Conservation (phyloP, 1,284 basidiomycete species). For the Moesziomyces antarcticus region DNA sequence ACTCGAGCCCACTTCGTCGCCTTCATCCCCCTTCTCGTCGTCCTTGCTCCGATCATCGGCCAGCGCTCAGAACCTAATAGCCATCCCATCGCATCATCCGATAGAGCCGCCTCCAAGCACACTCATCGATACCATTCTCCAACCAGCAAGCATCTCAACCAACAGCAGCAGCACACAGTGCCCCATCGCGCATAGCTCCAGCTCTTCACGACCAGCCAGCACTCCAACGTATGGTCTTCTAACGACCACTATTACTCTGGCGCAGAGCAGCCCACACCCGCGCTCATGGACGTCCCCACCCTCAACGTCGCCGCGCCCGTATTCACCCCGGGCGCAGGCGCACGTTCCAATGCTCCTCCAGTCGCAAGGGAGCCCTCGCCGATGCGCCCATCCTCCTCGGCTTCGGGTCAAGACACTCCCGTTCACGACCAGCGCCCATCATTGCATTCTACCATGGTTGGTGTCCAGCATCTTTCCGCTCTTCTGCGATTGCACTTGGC, state of each 20-base stretch:
- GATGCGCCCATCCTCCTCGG: not conserved
- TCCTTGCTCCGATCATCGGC: too few species aligned
- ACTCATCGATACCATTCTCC: too few species aligned
- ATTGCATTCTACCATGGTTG: slow-evolving; percentile 6
- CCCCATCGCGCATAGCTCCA: too few species aligned
- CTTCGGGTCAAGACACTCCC: slow-evolving; percentile 6
- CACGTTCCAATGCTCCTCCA: not conserved
- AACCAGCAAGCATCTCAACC: too few species aligned
- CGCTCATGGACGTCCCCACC: slow-evolving; percentile 26
- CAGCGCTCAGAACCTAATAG: too few species aligned
- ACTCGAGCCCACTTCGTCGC: too few species aligned
- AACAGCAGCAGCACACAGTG: too few species aligned
- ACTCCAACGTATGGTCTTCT: not conserved
- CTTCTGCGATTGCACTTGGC: not conserved
- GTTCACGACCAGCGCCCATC: not conserved
- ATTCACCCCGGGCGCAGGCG: slow-evolving; percentile 23
- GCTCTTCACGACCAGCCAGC: too few species aligned
- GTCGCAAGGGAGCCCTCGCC: slow-evolving; percentile 14
- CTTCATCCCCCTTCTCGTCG: not conserved
- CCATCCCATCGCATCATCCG: too few species aligned
- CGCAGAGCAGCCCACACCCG: not conserved
- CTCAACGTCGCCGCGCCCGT: slow-evolving; percentile 45
- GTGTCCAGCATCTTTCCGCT: not conserved
- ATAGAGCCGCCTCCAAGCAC: too few species aligned
- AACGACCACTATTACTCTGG: not conserved